phyloP scores from a whole-genome alignment of 2,329 filamentous ascomycete genomes.

The Grosmannia huntii region DNA sequence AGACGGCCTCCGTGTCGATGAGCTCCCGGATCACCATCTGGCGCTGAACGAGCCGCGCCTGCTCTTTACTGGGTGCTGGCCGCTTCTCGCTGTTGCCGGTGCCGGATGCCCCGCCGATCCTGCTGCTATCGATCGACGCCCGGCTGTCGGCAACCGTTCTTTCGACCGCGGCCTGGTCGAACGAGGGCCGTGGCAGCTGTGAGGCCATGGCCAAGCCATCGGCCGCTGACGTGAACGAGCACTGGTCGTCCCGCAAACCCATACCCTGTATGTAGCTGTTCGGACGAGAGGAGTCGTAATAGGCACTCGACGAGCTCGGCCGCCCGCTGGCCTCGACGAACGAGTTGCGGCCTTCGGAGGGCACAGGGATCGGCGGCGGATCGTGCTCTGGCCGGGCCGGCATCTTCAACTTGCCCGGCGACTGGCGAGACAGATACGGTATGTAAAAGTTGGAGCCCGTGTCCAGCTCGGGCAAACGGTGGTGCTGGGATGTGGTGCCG shows the following conservation, averaged over 20 bases:
- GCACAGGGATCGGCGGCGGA: constrained; percentile 33
- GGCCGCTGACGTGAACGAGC: constrained; percentile 25
- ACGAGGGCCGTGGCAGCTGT: constrained; percentile 21
- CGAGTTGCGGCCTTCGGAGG: constrained; percentile 9
- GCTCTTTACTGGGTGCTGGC: constrained; percentile 39
- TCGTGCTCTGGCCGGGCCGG: constrained; percentile 33
- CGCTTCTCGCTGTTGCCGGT: constrained; percentile 16
- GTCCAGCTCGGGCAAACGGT: constrained; percentile 37
- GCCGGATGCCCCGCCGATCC: not conserved
- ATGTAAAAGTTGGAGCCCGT: constrained; percentile 37
- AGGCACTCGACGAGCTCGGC: constrained; percentile 24
- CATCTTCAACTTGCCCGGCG: not conserved
- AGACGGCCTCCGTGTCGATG: constrained; percentile 82
- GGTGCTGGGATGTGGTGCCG: constrained; percentile 7
- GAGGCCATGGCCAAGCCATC: constrained; percentile 5
- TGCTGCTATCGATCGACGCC: not conserved
- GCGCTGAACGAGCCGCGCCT: constrained; percentile 65
- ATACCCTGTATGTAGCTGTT: constrained; percentile 21
- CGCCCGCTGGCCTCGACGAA: constrained; percentile 19
- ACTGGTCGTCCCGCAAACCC: constrained; percentile 25
- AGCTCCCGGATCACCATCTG: constrained; percentile 82
- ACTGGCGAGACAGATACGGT: constrained; percentile 27
- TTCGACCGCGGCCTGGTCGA: constrained; percentile 21
- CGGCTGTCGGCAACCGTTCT: not conserved
- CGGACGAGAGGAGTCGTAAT: constrained; percentile 28